Evolutionary conservation across 805 yeast genomes (phyloP).

Genomic region (Metschnikowia borealis): DNA sequence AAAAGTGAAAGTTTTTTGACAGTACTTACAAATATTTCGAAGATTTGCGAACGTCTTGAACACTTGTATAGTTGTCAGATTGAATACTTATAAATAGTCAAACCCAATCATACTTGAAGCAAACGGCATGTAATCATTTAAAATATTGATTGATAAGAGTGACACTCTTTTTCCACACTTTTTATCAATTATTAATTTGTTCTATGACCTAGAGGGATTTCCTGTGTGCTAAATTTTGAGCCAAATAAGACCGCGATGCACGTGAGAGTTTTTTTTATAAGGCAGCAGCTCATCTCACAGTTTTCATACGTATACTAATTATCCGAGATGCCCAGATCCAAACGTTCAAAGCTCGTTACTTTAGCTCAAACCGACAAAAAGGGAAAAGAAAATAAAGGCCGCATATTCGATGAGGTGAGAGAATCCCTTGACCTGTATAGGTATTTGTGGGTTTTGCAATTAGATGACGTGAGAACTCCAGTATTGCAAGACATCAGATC

Average conservation of each 20-base stretch:
- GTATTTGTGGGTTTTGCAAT: conserved; percentile 79
- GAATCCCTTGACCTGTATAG: conserved; percentile 70
- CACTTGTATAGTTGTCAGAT: not conserved
- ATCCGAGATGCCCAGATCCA: conserved; percentile 84
- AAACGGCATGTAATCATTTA: not conserved
- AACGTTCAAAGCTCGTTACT: conserved; percentile 92
- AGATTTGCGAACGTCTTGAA: not conserved
- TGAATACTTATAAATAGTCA: not conserved
- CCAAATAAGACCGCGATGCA: conserved; percentile 5
- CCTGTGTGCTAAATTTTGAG: not conserved
- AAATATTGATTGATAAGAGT: too few relatives aligned
- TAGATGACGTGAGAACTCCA: conserved; percentile 93
- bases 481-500: conserved; percentile 89
- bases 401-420: conserved; percentile 88
- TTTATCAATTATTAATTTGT: not conserved
- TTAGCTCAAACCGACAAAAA: conserved; percentile 95
- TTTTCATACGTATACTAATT: conserved; percentile 2
- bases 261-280: conserved; percentile 7
- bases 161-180: too few relatives aligned
- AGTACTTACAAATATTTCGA: not conserved
- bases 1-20: not conserved
- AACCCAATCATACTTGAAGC: not conserved
- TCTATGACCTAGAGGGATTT: not conserved
- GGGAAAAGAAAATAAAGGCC: conserved; percentile 86
- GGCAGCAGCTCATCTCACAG: conserved; percentile 11